Evolutionary conservation across 2,329 filamentous ascomycete species (phyloP), one percentile per base, ranked within the genome.

Genomic region (Beauveria rudraprayagi): DNA sequence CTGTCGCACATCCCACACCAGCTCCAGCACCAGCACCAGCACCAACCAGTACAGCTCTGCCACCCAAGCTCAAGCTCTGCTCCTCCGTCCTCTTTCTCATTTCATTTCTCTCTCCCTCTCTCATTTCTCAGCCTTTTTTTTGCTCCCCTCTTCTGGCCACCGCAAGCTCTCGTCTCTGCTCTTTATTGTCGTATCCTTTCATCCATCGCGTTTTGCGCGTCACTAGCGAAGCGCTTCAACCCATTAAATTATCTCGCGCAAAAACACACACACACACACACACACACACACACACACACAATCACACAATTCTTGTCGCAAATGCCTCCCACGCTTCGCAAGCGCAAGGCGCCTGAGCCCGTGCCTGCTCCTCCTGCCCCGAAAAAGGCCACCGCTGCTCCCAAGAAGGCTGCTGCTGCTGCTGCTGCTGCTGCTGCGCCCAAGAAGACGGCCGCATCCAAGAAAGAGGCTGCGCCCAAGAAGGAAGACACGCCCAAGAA

Each of bases 281-380:
- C 24, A 46, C 26, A 41, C 22, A 22, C 22, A 22, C 22, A 50
- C 2, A 24, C 24, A 24, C 24, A 46, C 26, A 41, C 22, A 22
- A n/a, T n/a, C 22, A 22, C 22, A 43, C 30, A 30, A 57, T 9
- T 40, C 40, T 3, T 41, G 37, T 62, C 67, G 71, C 63, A 60
- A 37, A 85, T 86, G 83, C 80, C 82, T 64, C 77, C 81, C 67
- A 80, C 80, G 68, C 76, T 86, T 48, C 79, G 83, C 74, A 85
- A 86, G 76, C 82, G 83, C 76, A 85, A 85, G 73, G 81, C 82
- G 66, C 78, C 78, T 58, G 76, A 75, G 68, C 73, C 77, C 62
- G 73, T 76, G 28, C 73, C 78, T 28, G 71, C 79, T 65, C 75
- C 79, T 17, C 74, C 78, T 24, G 73, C 73, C 41, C 65, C 69